These are phyloP conservation scores for Paramecium octaurelia DNA, from an alignment of 73 alveolate genomes.

Conservation along the genomic window DNA sequence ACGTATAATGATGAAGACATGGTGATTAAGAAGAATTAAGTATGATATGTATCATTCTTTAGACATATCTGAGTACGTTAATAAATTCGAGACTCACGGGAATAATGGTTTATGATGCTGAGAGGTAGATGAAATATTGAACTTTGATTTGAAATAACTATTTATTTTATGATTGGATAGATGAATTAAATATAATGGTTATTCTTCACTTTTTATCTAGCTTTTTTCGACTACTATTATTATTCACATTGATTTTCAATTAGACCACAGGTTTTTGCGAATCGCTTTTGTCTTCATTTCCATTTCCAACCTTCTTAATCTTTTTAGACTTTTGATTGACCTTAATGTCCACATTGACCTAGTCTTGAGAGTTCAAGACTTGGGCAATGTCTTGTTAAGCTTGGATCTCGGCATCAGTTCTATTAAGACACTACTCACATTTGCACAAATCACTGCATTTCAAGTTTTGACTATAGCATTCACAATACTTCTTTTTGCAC, in stretches of 20 bases:
- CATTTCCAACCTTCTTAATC: neutral
- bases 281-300: neutral
- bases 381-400: neutral
- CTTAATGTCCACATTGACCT: neutral
- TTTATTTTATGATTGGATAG: neutral
- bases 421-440: constrained; percentile 51
- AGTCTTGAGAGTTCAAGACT: neutral
- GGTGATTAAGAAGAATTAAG: neutral
- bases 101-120: neutral
- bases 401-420: constrained; percentile 30
- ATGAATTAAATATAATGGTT: neutral
- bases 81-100: neutral
- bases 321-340: neutral
- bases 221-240: neutral
- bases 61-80: neutral
- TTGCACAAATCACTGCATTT: constrained; percentile 67
- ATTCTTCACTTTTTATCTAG: neutral
- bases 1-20: neutral
- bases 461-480: constrained; percentile 66
- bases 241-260: neutral
- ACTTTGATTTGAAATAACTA: neutral
- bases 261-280: neutral
- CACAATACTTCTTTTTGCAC: constrained; percentile 75
- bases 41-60: neutral
- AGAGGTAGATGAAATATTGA: neutral